Conservation (phyloP, 2,329 filamentous ascomycete species). For the Colletotrichum plurivorum region DNA sequence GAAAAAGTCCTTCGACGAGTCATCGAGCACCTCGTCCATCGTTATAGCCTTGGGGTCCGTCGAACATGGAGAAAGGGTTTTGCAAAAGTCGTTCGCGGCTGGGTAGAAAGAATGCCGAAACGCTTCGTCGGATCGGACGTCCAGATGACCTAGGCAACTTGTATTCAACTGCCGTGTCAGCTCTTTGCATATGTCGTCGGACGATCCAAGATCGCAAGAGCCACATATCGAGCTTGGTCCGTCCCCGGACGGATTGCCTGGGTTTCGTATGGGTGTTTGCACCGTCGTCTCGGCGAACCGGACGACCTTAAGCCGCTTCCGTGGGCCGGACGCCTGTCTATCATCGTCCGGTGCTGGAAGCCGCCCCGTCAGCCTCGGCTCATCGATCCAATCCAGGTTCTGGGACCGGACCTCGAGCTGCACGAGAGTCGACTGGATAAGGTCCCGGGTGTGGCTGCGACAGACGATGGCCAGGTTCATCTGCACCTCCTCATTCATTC, state of each 20-base stretch:
- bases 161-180: background rate
- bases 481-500: conserved; percentile 10
- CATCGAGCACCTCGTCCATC: conserved; percentile 13
- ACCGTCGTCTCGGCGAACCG: conserved; percentile 17
- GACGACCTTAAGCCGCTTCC: conserved; percentile 11
- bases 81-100: background rate
- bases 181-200: conserved; percentile 25
- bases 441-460: background rate
- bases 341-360: background rate
- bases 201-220: conserved; percentile 10
- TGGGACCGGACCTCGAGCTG: conserved; percentile 31
- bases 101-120: conserved; percentile 29
- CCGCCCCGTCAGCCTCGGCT: background rate
- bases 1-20: background rate
- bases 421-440: background rate
- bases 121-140: background rate
- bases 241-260: background rate
- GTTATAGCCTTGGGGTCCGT: background rate
- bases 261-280: background rate
- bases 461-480: conserved; percentile 34
- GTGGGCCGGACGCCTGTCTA: background rate
- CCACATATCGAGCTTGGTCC: background rate
- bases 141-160: conserved; percentile 24
- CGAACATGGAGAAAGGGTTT: background rate
- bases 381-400: conserved; percentile 19